Conservation (phyloP, 2,329 filamentous ascomycete species). For the Blastomyces emzantsi region DNA sequence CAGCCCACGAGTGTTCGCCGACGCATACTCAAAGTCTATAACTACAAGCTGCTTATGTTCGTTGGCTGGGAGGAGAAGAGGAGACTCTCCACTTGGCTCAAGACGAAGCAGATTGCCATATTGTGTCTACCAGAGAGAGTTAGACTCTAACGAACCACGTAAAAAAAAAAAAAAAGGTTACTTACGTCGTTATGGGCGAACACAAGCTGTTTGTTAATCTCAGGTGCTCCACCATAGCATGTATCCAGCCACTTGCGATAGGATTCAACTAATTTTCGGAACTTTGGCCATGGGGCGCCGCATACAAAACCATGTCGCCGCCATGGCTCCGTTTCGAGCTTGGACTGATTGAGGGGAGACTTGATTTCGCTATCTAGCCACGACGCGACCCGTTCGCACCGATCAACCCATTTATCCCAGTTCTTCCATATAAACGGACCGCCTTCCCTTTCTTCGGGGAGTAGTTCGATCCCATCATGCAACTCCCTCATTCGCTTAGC, state of each 20-base stretch:
- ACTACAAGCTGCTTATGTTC: constrained; percentile 94
- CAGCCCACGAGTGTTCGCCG: constrained; percentile 72
- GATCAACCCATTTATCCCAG: constrained; percentile 85
- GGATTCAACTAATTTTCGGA: constrained; percentile 63
- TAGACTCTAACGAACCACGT: constrained; percentile 2
- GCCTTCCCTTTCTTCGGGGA: constrained; percentile 64
- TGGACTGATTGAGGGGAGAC: constrained; percentile 35
- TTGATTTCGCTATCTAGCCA: constrained; percentile 52
- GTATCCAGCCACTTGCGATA: constrained; percentile 67
- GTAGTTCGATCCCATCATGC: constrained; percentile 83
- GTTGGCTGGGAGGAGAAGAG: constrained; percentile 78
- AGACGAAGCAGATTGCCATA: constrained; percentile 92
- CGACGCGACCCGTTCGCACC: constrained; percentile 44
- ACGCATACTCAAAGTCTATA: constrained; percentile 97
- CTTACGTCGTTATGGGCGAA: constrained; percentile 97
- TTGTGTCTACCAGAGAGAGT: constrained; percentile 59
- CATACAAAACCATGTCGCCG: constrained; percentile 66
- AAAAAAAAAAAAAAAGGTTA: constrained; percentile 13
- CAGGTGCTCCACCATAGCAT: constrained; percentile 58
- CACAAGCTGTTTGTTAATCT: constrained; percentile 65
- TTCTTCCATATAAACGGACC: constrained; percentile 84
- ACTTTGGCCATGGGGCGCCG: constrained; percentile 71
- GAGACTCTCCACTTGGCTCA: constrained; percentile 63
- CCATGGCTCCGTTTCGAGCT: constrained; percentile 48
- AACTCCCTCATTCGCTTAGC: constrained; percentile 96